A percentile compares a stretch with the other conserved stretches of the same genome.
phyloP scores from a whole-genome alignment of 257 asterid species.

The Capsicum chinense region DNA sequence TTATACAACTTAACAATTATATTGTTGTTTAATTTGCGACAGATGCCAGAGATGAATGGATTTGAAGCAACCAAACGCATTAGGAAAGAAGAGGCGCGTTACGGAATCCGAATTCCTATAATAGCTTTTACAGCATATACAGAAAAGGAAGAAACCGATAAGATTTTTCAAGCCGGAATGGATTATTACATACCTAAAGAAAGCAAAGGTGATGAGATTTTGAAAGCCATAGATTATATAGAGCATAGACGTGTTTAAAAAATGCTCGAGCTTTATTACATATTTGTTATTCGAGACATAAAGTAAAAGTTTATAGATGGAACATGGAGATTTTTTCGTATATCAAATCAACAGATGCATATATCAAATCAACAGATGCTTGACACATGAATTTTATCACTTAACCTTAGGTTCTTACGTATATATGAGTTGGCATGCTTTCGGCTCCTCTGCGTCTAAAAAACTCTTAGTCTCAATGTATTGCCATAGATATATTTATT shows the following conservation, averaged over 20 bases:
- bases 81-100: slow-evolving; percentile 55
- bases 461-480: no score
- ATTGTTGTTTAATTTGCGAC: background rate
- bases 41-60: slow-evolving; percentile 88
- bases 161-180: slow-evolving; percentile 63
- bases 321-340: background rate
- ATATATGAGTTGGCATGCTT: no score
- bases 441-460: no score
- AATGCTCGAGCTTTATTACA: background rate
- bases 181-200: slow-evolving; percentile 50
- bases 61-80: slow-evolving; percentile 64
- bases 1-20: background rate
- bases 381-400: background rate
- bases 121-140: slow-evolving; percentile 74
- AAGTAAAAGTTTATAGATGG: background rate
- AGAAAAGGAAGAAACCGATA: slow-evolving; percentile 49
- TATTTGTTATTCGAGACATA: slow-evolving; percentile 5
- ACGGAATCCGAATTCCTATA: slow-evolving; percentile 57
- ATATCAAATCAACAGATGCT: background rate
- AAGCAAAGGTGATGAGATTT: slow-evolving; percentile 33
- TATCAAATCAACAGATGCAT: background rate
- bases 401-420: background rate
- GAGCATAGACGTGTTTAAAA: slow-evolving; percentile 8
- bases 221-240: slow-evolving; percentile 37
- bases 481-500: no score